Evolutionary conservation across 345 rosid species (phyloP), one percentile per base, ranked within the genome.

Genomic region (Eucalyptus erythrocorys): DNA sequence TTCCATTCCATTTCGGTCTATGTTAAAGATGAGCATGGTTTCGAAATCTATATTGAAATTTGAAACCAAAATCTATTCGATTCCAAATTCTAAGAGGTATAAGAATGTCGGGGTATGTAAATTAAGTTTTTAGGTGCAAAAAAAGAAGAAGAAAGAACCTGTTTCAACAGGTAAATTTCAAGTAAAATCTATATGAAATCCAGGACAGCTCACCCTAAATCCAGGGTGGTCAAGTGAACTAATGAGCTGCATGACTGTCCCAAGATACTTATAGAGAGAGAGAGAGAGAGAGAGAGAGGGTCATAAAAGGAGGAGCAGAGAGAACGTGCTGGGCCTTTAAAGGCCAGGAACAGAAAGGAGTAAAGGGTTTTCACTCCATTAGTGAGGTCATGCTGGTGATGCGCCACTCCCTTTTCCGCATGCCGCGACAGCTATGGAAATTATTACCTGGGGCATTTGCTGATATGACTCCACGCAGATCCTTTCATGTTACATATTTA

Each of bases 151-250:
- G 10, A 51, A 5, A 48, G 10, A 51, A 51, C 5, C 1, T 21
- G 0, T 51, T 21, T 51, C 2, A 51, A 51, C 4, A 3, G 10
- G 1, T 51, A 51, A 0, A 1, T 51, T 51, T 21, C 4, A 51
- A 51, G 5, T 51, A 21, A 0, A 51, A 51, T 51, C 0, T 51
- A 19, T 21, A 51, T 51, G 10, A 51, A 51, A 51, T 51, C 2
- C 26, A 21, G 2, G 21, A 51, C 10, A 7, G 4, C 24, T 7
- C 57, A 7, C 4, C 57, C 4, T 51, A 1, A 51, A 19, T 51
- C 57, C 10, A 37, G 81, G 81, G 14, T 17, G 10, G 80, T 68
- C 80, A 17, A 71, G 26, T 71, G 81, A 71, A 37, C 81, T 17
- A 19, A 37, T 19, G 45, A 5, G 26, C 43, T 71, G 27, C 45